phyloP scores from a whole-genome alignment of 2,329 filamentous ascomycete species.

The Talaromyces verruculosus region DNA sequence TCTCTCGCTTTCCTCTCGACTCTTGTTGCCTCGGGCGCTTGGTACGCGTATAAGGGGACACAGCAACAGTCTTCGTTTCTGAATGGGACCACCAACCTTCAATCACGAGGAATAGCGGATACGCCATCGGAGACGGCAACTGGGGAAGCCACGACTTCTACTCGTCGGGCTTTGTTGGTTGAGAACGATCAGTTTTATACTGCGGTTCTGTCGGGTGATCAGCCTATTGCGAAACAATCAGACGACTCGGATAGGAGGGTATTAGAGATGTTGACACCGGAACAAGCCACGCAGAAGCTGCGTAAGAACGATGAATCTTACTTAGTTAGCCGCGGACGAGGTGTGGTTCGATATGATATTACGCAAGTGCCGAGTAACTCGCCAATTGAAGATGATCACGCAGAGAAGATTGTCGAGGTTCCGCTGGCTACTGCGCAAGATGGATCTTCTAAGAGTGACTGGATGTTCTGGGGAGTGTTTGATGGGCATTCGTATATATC shows the following conservation, averaged over 20 bases:
- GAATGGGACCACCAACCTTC: conserved; percentile 27
- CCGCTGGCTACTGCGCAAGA: conserved; percentile 60
- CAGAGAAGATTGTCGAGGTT: conserved; percentile 95
- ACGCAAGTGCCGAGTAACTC: conserved; percentile 95
- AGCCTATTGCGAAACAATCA: conserved; percentile 82
- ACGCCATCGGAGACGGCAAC: conserved; percentile 21
- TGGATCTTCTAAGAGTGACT: conserved; percentile 68
- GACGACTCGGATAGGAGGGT: conserved; percentile 82
- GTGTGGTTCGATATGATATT: conserved; percentile 90
- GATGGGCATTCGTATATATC: conserved; percentile 83
- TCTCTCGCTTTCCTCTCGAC: conserved; percentile 50
- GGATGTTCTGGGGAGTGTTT: conserved; percentile 99
- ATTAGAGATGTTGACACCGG: conserved; percentile 92
- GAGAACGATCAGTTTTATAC: conserved; percentile 89
- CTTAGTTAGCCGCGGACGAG: conserved; percentile 80
- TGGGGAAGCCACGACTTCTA: conserved; percentile 54
- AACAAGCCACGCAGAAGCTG: conserved; percentile 88
- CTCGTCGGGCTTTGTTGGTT: conserved; percentile 72
- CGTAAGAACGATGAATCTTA: conserved; percentile 90
- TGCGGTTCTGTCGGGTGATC: conserved; percentile 78
- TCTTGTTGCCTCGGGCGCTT: conserved; percentile 50
- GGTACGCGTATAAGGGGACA: conserved; percentile 50
- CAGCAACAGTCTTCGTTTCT: conserved; percentile 28
- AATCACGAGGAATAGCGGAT: conserved; percentile 30
- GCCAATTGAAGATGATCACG: conserved; percentile 97